A percentile compares a stretch with the other conserved stretches of the same genome.
Evolutionary conservation across 306 rosid species (phyloP).

Genomic region (Cercis canadensis): DNA sequence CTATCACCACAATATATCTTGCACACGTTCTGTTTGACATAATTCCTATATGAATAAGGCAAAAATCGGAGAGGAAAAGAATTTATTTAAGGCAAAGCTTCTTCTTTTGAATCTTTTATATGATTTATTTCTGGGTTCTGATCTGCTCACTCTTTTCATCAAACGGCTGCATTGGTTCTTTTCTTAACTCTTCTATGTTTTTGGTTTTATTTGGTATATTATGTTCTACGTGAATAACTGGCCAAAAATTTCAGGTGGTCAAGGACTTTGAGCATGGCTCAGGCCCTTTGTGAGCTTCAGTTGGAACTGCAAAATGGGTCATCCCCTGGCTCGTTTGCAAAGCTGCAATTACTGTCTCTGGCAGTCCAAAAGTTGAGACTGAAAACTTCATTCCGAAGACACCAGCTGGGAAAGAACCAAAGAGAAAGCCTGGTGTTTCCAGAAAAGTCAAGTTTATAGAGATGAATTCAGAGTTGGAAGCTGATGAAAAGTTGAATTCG

Average conservation of each 20-base stretch:
- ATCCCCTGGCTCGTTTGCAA: not conserved
- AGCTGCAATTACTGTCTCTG: not conserved
- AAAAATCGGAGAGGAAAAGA: no score
- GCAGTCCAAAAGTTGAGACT: slow-evolving; percentile 21
- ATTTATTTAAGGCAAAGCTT: no score
- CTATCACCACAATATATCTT: not conserved
- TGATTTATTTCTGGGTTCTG: not conserved
- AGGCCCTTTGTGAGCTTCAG: slow-evolving; percentile 61
- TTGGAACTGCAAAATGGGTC: slow-evolving; percentile 48
- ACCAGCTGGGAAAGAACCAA: slow-evolving; percentile 43
- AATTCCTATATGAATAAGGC: slow-evolving; percentile 1
- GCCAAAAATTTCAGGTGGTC: slow-evolving; percentile 47
- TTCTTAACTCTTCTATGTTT: not conserved
- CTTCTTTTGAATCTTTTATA: not conserved
- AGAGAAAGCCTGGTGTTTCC: slow-evolving; percentile 32
- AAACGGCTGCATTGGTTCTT: not conserved
- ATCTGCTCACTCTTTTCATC: no score
- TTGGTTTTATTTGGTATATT: no score
- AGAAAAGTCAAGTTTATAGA: not conserved
- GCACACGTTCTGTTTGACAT: slow-evolving; percentile 8
- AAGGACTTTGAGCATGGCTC: slow-evolving; percentile 61
- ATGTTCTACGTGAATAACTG: not conserved
- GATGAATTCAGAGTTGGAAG: slow-evolving; percentile 37
- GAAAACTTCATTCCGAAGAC: slow-evolving; percentile 45
- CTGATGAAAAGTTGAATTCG: not conserved